Base-by-base conservation (phyloP, 139 green algal species). In the Chlamydomonas sphaeroides region DNA sequence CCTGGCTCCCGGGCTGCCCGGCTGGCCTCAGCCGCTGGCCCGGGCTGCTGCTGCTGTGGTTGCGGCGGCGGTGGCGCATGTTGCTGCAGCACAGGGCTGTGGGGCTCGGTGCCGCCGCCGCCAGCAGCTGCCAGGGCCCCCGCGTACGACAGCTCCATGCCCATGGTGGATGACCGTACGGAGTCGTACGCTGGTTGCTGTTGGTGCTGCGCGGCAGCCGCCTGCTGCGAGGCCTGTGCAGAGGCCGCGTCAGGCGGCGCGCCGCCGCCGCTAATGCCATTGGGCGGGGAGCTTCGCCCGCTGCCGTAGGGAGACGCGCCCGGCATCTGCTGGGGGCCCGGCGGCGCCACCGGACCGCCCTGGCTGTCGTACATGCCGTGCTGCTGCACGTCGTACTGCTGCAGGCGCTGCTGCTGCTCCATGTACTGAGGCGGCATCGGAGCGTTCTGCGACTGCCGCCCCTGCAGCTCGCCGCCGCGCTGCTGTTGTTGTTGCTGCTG, bases 401-500 rank as follows among this genome's bases (percentile, higher is more conserved):
- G 33, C n/a, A 28, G 32, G 11, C 63, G 48, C 6, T 67, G 33
- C n/a, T 68, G 57, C 45, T 70, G 69, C 10, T 33, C 18, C 32
- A n/a, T 32, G 14, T 32, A 30, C 30, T 49, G 74, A 7, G 2
- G 10, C 3, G 45, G 32, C 0, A 33, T 32, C 17, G 36, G 49
- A 2, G 51, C 48, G 2, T 69, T 36, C 11, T 80, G 56, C 25
- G n/a, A 57, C 38, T 80, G 32, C 57, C 57, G 72, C 14, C 8
- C 35, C 15, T 48, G 26, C 28, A 5, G n/a, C n/a, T 78, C 49
- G 7, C 18, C 49, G 25, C 67, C 49, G 28, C 53, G 49, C 70
- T 32, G 70, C 8, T 68, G 33, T 68, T 45, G 63, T 20, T 69
- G 35, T 35, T 79, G 35, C 56, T 79, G 36, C 38, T 57, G 72